These are phyloP conservation scores for Neoscytalidium dimidiatum DNA, from an alignment of 2,329 filamentous ascomycete species.

Conservation along the genomic window DNA sequence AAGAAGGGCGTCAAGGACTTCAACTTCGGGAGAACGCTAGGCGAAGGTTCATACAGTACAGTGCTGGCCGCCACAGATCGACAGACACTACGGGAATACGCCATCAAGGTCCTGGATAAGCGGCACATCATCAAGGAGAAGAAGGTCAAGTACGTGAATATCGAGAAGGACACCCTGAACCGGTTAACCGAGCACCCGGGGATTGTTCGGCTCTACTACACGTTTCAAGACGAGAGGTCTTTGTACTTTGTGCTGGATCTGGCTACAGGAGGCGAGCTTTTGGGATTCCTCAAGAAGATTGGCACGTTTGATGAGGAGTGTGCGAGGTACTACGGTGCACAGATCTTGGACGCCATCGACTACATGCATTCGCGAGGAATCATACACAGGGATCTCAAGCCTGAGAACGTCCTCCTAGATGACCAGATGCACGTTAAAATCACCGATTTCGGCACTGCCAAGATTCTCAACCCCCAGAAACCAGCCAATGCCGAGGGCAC, in stretches of 20 bases:
- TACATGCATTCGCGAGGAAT: conserved; percentile 98
- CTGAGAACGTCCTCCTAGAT: conserved; percentile 93
- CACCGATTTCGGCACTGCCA: conserved; percentile 98
- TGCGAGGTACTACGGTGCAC: conserved; percentile 88
- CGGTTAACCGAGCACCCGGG: conserved; percentile 94
- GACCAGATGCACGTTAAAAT: conserved; percentile 98
- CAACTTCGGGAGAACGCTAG: conserved; percentile 84
- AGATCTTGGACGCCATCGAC: conserved; percentile 93
- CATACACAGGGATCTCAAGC: conserved; percentile 95
- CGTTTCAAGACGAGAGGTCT: conserved; percentile 94
- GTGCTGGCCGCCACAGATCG: conserved; percentile 91
- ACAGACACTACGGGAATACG: conserved; percentile 92
- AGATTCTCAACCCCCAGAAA: conserved; percentile 65
- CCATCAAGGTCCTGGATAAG: conserved; percentile 97
- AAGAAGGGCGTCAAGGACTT: conserved; percentile 99
- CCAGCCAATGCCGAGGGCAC: conserved; percentile 37
- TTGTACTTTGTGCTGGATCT: conserved; percentile 96
- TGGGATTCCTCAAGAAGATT: conserved; percentile 92
- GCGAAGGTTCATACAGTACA: conserved; percentile 97
- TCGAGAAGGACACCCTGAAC: conserved; percentile 97
- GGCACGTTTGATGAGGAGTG: conserved; percentile 95
- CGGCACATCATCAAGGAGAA: conserved; percentile 99
- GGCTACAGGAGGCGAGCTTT: conserved; percentile 85
- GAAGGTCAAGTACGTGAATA: conserved; percentile 99
- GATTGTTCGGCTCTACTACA: conserved; percentile 96